Evolutionary conservation across 192 early-diverging fungal species (phyloP), one percentile per base, ranked within the genome.

Genomic region (Linnemannia schmuckeri): DNA sequence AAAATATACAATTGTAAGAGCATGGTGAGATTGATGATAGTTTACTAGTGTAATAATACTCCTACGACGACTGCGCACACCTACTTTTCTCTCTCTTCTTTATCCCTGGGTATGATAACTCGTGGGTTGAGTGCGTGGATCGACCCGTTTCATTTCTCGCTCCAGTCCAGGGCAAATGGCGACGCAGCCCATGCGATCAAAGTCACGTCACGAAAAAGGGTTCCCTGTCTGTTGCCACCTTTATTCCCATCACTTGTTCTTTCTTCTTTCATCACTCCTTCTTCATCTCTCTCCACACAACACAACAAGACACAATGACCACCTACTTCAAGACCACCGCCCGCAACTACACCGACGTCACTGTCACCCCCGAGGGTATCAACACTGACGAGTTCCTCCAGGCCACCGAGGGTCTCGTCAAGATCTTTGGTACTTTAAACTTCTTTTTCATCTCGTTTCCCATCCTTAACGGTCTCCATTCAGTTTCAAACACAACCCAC

Each of bases 371-470:
- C 0, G 88, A 93, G 68, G 93, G 93, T 75, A 95, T 97, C 85
- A 92, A 94, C 85, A 96, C 95, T n/a, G 80, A 76, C 20, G 82
- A 93, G 76, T 97, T 97, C 89, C 87, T 96, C 13, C 93, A 94
- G 85, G 96, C 97, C 33, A 93, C 95, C 30, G 92, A 94, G 80
- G 95, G 94, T 30, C 88, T 97, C 30, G 92, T 96, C 37, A 93
- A 92, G 80, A 88, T 97, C 41, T 97, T 96, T 81, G 95, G 93
- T 94, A 90, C 54, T 79, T 52, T 47, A 40, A n/a, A 37, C 37
- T 76, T 37, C n/a, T 37, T 42, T 35, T 35, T 80, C 72, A 61
- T 40, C 49, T 72, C 38, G 7, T 9, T 8, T 63, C 42, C 80
- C 74, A 42, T 42, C 41, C 37, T 84, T 75, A 82, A 54, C 61